These are phyloP conservation scores for Pyricularia pennisetigena DNA, from an alignment of 2,329 filamentous ascomycete species.

Conservation along the genomic window DNA sequence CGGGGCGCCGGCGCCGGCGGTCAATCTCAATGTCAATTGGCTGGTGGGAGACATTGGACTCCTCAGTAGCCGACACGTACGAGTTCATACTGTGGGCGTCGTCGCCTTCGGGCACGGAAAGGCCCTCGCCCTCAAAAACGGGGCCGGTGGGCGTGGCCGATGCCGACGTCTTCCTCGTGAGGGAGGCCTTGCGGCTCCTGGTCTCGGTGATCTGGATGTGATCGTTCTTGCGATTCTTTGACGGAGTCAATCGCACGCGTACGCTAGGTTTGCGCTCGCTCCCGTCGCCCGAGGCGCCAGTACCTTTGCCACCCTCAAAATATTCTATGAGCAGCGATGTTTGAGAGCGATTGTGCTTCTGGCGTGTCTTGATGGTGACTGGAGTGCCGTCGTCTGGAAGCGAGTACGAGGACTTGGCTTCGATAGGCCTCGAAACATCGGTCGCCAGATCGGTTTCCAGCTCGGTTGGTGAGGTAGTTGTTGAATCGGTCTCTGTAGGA, in stretches of 20 bases:
- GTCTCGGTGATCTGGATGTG: conserved; percentile 83
- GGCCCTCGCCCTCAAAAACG: conserved; percentile 27
- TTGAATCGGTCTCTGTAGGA: conserved; percentile 60
- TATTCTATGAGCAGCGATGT: conserved; percentile 92
- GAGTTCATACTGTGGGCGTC: conserved; percentile 62
- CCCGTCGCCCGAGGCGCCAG: conserved; percentile 28
- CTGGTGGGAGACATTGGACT: conserved; percentile 65
- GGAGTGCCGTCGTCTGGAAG: conserved; percentile 82
- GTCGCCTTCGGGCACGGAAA: conserved; percentile 31
- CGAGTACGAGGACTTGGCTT: conserved; percentile 66
- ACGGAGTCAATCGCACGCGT: conserved; percentile 68
- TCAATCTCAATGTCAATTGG: conserved; percentile 89
- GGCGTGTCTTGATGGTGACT: conserved; percentile 78
- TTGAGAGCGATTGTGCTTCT: conserved; percentile 57
- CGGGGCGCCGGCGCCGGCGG: conserved; percentile 46
- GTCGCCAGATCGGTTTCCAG: conserved; percentile 44
- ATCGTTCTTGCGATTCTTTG: conserved; percentile 58
- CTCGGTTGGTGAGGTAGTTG: conserved; percentile 39
- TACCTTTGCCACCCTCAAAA: conserved; percentile 67
- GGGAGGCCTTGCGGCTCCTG: conserved; percentile 58
- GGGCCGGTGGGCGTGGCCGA: conserved; percentile 23
- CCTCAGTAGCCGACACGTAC: conserved; percentile 69
- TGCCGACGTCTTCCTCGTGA: conserved; percentile 19
- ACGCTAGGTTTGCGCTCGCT: conserved; percentile 72
- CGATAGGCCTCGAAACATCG: conserved; percentile 58